These are phyloP conservation scores for Cronartium quercuum DNA, from an alignment of 1,284 basidiomycete species.

Conservation along the genomic window DNA sequence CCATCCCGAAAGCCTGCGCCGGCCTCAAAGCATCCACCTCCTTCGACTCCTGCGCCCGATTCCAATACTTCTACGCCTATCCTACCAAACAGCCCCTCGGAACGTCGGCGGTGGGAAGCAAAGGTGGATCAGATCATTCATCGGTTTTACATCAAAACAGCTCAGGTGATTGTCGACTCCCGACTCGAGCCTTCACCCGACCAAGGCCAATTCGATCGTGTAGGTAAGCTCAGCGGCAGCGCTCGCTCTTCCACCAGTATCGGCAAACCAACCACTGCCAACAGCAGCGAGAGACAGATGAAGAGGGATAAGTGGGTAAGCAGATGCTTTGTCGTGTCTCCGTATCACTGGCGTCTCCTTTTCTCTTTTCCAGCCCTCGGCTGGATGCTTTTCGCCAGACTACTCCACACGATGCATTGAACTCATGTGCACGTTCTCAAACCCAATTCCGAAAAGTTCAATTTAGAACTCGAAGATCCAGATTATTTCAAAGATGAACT, in stretches of 20 bases:
- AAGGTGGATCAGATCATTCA: slow-evolving; percentile 25
- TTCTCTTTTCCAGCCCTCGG: neutral
- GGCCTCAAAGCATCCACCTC: neutral
- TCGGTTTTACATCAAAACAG: slow-evolving; percentile 23
- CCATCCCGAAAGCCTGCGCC: neutral
- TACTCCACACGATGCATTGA: neutral
- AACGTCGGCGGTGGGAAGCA: neutral
- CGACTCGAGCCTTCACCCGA: neutral
- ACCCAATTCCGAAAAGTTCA: slow-evolving; percentile 13
- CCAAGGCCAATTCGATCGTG: neutral
- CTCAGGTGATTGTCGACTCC: slow-evolving; percentile 16
- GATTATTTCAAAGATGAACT: slow-evolving; percentile 34
- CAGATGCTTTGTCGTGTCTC: neutral
- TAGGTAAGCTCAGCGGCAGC: neutral
- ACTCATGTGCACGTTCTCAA: neutral
- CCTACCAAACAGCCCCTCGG: neutral
- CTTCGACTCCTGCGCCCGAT: neutral
- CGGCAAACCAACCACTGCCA: neutral
- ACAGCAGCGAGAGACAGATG: neutral
- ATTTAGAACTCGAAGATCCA: slow-evolving; percentile 21
- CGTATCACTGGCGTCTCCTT: neutral
- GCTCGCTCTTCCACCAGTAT: neutral
- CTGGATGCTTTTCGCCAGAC: neutral
- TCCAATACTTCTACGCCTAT: neutral
- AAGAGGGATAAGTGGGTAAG: slow-evolving; percentile 28